Base-by-base conservation (phyloP, 2,329 filamentous ascomycete species). In the Exophiala viscosa region DNA sequence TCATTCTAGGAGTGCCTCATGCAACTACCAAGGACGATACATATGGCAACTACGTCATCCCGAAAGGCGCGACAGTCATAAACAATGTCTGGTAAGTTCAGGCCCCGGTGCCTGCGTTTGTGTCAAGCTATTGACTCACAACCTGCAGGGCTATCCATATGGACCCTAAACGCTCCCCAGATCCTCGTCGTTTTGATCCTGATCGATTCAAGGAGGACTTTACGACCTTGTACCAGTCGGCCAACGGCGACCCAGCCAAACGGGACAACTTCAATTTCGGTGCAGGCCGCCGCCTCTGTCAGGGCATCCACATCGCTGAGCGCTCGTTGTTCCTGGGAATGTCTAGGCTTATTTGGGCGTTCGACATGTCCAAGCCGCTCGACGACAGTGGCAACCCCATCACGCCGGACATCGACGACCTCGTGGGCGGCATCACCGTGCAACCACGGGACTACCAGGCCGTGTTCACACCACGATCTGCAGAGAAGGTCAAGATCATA, bases 11-110 rank as follows among this genome's bases (percentile, higher is more conserved):
- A 0, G 70, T 73, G 1, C 77, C 77, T 0, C 77, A 80, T 50
- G 73, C 74, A 1, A 68, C 70, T 0, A 73, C 71, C 0, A 67
- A 73, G 23, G 76, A 79, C 38, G 76, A 80, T 49, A 60, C 64
- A 6, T 79, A 76, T 58, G 69, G 70, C 38, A 75, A 73, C 11
- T 77, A 74, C 56, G 63, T 69, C 7, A 76, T 80, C 17, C 76
- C 77, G 2, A 67, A 70, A 2, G 75, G 72, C 0, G 77, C 77
- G 0, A 46, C 48, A n/a, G 63, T 81, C 0, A 49, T 76, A 1
- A 67, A 67, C 5, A 76, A 76, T 55, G 69, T 69, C 23, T 28
- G 23, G 23, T 28, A 28, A 28, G 23, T 28, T 28, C 23, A 28
- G 5, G 23, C 23, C 23, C 8, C 23, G 23, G 23, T n/a, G n/a